These are phyloP conservation scores for Fusarium duplospermum DNA, from an alignment of 2,329 filamentous ascomycete species.

Conservation along the genomic window DNA sequence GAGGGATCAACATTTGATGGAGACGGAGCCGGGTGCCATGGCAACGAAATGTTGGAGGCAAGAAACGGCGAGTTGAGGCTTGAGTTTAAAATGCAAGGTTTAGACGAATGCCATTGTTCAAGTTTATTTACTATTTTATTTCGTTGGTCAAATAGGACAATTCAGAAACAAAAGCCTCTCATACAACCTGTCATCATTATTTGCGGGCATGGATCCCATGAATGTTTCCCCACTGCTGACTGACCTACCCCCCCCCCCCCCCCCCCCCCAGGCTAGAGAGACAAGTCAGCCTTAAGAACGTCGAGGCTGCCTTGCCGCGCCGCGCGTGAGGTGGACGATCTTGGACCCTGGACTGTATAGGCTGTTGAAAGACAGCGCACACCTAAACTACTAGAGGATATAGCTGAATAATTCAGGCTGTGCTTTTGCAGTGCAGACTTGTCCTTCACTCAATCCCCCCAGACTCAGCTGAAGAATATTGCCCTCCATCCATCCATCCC, in stretches of 20 bases:
- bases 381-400: background rate
- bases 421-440: background rate
- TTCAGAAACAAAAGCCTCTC: background rate
- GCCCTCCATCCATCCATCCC: background rate
- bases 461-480: background rate
- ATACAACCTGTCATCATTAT: background rate
- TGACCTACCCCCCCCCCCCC: background rate
- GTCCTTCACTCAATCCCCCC: conserved; percentile 13
- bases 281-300: conserved; percentile 30
- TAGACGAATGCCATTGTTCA: background rate
- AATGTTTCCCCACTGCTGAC: background rate
- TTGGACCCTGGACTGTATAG: conserved; percentile 17
- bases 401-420: background rate
- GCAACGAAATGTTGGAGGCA: conserved; percentile 13
- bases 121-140: background rate
- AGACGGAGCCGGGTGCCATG: conserved; percentile 22
- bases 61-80: background rate
- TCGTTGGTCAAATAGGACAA: background rate
- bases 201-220: background rate
- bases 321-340: conserved; percentile 22
- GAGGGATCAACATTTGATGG: conserved; percentile 15
- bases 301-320: conserved; percentile 28
- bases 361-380: background rate
- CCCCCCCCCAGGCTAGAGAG: background rate
- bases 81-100: background rate